Conservation (phyloP, 164 flowering plant species). For the Amborella trichopoda region DNA sequence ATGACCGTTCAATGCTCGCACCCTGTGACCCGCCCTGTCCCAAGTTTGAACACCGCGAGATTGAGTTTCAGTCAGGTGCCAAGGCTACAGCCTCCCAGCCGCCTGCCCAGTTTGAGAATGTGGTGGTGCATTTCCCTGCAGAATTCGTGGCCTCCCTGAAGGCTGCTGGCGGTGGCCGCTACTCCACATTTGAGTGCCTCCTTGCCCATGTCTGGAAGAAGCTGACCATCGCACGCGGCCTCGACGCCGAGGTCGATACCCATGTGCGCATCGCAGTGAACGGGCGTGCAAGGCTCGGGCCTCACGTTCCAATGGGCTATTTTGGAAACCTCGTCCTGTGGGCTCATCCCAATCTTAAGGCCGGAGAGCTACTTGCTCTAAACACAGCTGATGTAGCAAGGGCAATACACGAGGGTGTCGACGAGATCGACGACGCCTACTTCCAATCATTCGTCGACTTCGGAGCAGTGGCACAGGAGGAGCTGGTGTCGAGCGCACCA, state of each 20-base stretch:
- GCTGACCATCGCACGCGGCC: background rate
- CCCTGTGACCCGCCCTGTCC: background rate
- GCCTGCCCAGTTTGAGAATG: background rate
- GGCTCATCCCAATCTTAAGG: background rate
- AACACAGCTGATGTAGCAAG: background rate
- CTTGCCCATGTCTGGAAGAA: slow-evolving; percentile 4
- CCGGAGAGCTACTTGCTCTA: background rate
- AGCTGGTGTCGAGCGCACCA: background rate
- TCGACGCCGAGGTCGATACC: background rate
- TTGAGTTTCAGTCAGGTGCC: background rate
- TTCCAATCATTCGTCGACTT: slow-evolving; percentile 2
- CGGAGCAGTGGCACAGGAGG: background rate
- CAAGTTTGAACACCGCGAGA: background rate
- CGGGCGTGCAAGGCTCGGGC: slow-evolving; percentile 1
- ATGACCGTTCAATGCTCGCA: background rate
- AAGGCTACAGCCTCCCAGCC: background rate
- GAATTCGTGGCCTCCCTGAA: slow-evolving; percentile 1
- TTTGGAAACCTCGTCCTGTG: slow-evolving; percentile 4
- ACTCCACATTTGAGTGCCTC: slow-evolving; percentile 4
- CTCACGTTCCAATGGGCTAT: background rate
- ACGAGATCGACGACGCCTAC: background rate
- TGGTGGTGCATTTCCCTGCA: background rate
- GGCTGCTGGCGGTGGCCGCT: background rate
- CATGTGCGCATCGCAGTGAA: slow-evolving; percentile 2
- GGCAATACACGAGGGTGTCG: background rate